Evolutionary conservation across 305 asterid genomes (phyloP).

Genomic region (Coffea humblotiana): DNA sequence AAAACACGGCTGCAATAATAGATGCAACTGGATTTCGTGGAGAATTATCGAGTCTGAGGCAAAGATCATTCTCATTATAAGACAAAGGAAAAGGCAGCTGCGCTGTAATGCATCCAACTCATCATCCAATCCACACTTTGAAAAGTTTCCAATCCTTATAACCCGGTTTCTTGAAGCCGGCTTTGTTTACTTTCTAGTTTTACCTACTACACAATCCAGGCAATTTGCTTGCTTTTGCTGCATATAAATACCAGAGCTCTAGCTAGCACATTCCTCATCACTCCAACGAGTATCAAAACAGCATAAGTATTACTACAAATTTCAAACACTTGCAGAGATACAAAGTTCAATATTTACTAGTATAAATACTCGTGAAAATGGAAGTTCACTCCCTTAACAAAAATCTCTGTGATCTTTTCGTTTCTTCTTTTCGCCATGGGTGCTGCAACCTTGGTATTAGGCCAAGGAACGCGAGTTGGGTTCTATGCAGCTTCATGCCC

Average conservation of each 20-base stretch:
- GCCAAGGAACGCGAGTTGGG: constrained; percentile 61
- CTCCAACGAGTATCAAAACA: background rate
- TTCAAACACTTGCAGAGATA: background rate
- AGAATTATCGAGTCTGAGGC: background rate
- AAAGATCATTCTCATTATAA: background rate
- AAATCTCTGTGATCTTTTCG: background rate
- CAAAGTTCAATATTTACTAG: background rate
- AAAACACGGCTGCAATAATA: background rate
- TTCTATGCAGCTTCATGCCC: constrained; percentile 56
- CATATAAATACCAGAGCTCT: constrained; percentile 11
- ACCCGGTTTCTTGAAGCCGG: background rate
- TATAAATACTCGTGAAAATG: background rate
- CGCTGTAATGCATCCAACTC: constrained; percentile 7
- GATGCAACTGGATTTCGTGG: background rate
- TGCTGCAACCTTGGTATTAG: constrained; percentile 28
- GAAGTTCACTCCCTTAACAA: background rate
- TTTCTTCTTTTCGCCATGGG: constrained; percentile 21
- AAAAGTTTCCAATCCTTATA: constrained; percentile 2
- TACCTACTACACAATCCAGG: constrained; percentile 3
- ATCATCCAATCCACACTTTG: background rate
- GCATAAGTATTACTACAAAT: background rate
- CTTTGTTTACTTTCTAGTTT: constrained; percentile 6
- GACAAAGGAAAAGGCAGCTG: background rate
- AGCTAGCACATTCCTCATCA: background rate
- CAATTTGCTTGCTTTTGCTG: background rate